These are phyloP conservation scores for Mortierella sp. DNA, from an alignment of 371 early-diverging fungal species.

Conservation along the genomic window DNA sequence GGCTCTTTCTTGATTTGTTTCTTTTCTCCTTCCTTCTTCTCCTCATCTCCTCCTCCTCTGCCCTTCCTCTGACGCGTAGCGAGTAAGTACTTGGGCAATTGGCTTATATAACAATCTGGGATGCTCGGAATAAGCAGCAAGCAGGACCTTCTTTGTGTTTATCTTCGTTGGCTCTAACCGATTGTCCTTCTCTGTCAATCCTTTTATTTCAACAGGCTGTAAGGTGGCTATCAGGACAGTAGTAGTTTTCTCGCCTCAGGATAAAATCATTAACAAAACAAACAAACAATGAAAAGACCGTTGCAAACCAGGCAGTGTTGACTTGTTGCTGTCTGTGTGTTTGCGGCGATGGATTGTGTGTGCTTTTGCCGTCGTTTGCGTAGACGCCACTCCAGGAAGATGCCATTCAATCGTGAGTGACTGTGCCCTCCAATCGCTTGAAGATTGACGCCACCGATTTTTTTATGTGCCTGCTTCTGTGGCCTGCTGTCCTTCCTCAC, in stretches of 20 bases:
- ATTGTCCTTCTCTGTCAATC: background rate
- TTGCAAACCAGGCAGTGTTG: background rate
- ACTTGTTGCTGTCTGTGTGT: background rate
- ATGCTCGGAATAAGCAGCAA: background rate
- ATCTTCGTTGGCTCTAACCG: background rate
- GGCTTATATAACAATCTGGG: background rate
- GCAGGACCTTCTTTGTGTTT: background rate
- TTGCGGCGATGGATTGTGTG: background rate
- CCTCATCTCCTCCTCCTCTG: no score
- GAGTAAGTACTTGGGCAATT: background rate
- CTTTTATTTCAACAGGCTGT: background rate
- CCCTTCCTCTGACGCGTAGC: background rate
- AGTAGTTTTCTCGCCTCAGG: background rate
- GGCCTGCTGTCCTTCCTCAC: no score
- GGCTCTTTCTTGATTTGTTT: background rate
- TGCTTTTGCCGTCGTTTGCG: background rate
- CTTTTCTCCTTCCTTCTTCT: no score
- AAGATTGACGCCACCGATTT: background rate
- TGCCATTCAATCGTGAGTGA: no score
- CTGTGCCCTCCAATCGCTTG: background rate
- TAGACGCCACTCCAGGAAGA: no score
- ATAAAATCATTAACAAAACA: slow-evolving; percentile 8
- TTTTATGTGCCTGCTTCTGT: background rate
- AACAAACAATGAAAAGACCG: background rate
- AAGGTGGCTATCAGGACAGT: background rate